Evolutionary conservation across 768 basidiomycete species (phyloP).

Genomic region (Collybia sordida): DNA sequence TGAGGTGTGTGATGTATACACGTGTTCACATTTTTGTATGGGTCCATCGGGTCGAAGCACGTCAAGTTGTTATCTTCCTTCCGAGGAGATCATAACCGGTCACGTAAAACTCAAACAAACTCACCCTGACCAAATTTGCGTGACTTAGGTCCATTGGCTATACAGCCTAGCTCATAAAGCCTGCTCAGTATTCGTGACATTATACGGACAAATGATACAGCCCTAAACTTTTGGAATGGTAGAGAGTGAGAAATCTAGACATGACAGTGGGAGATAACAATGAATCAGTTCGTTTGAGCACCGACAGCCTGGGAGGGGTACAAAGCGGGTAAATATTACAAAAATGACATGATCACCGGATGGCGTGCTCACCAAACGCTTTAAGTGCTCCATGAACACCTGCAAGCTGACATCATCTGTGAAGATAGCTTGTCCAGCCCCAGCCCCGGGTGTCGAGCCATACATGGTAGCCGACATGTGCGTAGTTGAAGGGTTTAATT

Average conservation of each 20-base stretch:
- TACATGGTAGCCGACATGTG: slow-evolving; percentile 94
- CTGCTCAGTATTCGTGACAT: slow-evolving; percentile 8
- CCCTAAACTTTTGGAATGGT: slow-evolving; percentile 8
- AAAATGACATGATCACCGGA: background rate
- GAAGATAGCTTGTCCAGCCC: slow-evolving; percentile 89
- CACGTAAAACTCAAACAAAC: too few relatives aligned
- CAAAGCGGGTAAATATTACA: slow-evolving; percentile 4
- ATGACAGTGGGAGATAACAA: slow-evolving; percentile 7
- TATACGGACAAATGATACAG: slow-evolving; percentile 4
- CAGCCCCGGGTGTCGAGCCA: slow-evolving; percentile 66
- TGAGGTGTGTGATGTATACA: too few relatives aligned
- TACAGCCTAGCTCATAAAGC: background rate
- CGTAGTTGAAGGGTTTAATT: slow-evolving; percentile 96
- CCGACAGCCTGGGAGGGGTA: slow-evolving; percentile 52
- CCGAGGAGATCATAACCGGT: too few relatives aligned
- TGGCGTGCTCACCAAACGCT: slow-evolving; percentile 68
- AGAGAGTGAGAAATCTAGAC: slow-evolving; percentile 14
- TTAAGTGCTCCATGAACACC: slow-evolving; percentile 97
- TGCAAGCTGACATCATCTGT: slow-evolving; percentile 98
- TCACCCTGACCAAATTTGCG: too few relatives aligned
- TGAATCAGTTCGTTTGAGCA: slow-evolving; percentile 59
- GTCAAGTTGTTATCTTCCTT: too few relatives aligned
- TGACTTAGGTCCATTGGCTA: too few relatives aligned
- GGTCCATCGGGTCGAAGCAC: too few relatives aligned
- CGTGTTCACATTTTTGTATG: too few relatives aligned